Evolutionary conservation across 2,329 filamentous ascomycete genomes (phyloP).

Genomic region (Aspergillus aculeatinus): DNA sequence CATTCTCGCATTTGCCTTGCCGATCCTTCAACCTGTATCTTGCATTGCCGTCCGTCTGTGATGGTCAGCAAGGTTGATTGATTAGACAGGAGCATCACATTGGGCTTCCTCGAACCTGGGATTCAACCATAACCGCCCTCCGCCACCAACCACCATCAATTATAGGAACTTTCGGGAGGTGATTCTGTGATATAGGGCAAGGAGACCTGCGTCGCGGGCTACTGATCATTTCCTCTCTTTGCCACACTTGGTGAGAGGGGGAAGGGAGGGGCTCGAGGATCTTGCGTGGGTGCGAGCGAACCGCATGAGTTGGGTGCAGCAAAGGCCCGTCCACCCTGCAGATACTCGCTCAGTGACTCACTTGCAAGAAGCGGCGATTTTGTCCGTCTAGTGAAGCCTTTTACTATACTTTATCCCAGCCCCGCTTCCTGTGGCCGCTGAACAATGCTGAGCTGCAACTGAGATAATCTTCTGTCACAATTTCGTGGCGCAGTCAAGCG

Average conservation of each 20-base stretch:
- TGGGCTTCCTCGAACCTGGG: not conserved
- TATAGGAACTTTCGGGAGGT: not conserved
- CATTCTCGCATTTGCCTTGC: not conserved
- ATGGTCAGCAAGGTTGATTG: not conserved
- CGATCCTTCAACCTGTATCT: not conserved
- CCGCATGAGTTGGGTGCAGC: constrained; percentile 11
- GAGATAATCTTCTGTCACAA: not conserved
- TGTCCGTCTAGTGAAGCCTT: not conserved
- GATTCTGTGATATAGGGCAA: not conserved
- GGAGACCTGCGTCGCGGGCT: not conserved
- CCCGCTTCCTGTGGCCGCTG: not conserved
- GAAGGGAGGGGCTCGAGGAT: constrained; percentile 3
- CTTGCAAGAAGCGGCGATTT: constrained; percentile 4
- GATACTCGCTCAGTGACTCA: not conserved
- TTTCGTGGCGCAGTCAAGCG: constrained; percentile 1
- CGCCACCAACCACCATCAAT: not conserved
- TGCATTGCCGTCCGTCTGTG: not conserved
- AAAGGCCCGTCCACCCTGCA: constrained; percentile 19
- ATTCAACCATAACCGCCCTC: not conserved
- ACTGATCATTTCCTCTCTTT: not conserved
- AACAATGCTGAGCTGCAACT: not conserved
- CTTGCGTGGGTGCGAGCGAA: constrained; percentile 7
- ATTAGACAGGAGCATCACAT: not conserved
- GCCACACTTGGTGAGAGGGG: not conserved
- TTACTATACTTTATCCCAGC: not conserved